Evolutionary conservation across 2,329 filamentous ascomycete species (phyloP), one percentile per base, ranked within the genome.

Genomic region (Teratosphaeria viscida): DNA sequence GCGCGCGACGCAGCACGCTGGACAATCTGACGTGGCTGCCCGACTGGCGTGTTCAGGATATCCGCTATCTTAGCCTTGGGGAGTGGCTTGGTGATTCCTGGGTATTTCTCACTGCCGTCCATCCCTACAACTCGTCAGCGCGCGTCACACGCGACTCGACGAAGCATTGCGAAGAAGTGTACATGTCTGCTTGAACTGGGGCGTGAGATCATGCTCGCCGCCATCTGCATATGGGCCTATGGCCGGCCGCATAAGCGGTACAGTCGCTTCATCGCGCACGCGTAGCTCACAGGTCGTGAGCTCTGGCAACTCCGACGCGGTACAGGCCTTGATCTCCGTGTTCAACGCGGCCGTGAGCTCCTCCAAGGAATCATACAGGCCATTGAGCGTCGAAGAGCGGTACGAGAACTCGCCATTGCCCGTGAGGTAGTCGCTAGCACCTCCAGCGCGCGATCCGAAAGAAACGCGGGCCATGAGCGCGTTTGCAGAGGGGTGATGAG

Each of bases 1-100:
- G 73, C 74, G 63, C 78, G 77, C 19, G 76, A 77, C 52, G 78
- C 77, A 47, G 77, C 76, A 29, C 76, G 68, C 64, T 79, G 77
- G 63, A 75, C 74, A 52, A 73, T 75, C 72, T 75, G 73, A 60
- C 75, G 74, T 26, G 73, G 70, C 57, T 73, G 73, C n/a, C 72
- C 67, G 57, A 77, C 72, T 27, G 55, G 32, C 11, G 67, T 63
- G 49, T 64, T 63, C 26, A 71, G 59, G 39, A 71, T 66, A 29
- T 52, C 49, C 7, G 59, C 56, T 27, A 67, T 60, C 2, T 61
- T 62, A n/a, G 68, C 66, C 7, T 61, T 61, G 3, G 68, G 68
- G 11, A 65, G 57, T 12, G 55, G 53, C 23, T 34, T 39, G 35
- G 29, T 59, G 26, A 55, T 53, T 43, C 57, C 61, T 5, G 56